Percentiles rank a stretch among this genome's conserved stretches.
These are phyloP conservation scores for Claviceps lovelessii DNA, from an alignment of 2,329 filamentous ascomycete species.

Conservation along the genomic window DNA sequence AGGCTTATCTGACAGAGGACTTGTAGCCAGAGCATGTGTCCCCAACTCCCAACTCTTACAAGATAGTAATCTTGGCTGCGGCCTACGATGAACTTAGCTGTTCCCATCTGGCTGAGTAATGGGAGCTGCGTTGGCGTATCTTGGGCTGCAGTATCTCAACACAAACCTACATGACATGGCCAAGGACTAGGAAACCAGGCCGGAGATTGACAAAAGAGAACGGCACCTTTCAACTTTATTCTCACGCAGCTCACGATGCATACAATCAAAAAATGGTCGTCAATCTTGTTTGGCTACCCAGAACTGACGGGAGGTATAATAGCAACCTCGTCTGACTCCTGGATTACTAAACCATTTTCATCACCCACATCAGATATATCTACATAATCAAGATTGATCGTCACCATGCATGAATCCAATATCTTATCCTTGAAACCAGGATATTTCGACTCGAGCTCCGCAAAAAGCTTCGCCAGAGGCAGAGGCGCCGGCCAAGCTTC, in stretches of 20 bases:
- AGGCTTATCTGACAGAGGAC: too few species aligned
- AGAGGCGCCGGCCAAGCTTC: constrained; percentile 56
- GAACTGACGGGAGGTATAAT: constrained; percentile 83
- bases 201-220: too few species aligned
- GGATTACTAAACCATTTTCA: constrained; percentile 36
- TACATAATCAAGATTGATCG: constrained; percentile 69
- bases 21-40: too few species aligned
- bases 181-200: too few species aligned
- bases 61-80: neutral
- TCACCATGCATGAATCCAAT: constrained; percentile 59
- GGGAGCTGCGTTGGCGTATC: neutral
- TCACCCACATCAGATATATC: constrained; percentile 40
- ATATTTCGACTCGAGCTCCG: constrained; percentile 53
- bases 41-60: neutral
- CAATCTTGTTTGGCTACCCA: constrained; percentile 34
- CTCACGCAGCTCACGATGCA: too few species aligned
- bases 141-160: too few species aligned
- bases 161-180: too few species aligned
- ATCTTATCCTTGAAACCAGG: constrained; percentile 54
- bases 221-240: too few species aligned
- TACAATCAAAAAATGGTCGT: neutral
- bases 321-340: constrained; percentile 68
- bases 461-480: constrained; percentile 46
- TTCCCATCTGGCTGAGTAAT: neutral
- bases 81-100: neutral